Percentiles rank a stretch among this genome's conserved stretches.
Conservation (phyloP, 331 rosid genomes). For the Cydonia oblonga region DNA sequence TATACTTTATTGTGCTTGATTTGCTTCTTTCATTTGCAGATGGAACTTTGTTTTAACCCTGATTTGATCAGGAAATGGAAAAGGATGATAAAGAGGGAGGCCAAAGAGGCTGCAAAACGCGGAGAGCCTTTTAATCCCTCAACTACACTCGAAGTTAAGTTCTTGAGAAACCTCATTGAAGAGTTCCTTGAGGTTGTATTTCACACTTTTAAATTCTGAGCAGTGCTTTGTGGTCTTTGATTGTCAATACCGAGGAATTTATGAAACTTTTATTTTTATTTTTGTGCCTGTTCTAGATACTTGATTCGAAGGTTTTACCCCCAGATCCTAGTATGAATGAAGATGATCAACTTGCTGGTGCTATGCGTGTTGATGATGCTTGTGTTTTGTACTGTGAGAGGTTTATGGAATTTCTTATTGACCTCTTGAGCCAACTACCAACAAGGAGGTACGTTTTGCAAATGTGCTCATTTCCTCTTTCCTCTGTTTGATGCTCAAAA, state of each 20-base stretch:
- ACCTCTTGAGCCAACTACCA: constrained; percentile 92
- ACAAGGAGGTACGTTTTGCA: constrained; percentile 60
- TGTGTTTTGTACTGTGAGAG: constrained; percentile 90
- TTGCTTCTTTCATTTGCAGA: constrained; percentile 32
- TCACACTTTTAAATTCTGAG: background rate
- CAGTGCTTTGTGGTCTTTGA: background rate
- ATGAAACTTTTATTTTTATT: background rate
- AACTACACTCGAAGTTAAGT: constrained; percentile 58
- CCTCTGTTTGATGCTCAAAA: background rate
- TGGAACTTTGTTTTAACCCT: constrained; percentile 83
- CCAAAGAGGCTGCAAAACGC: constrained; percentile 54
- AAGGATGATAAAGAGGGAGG: constrained; percentile 63
- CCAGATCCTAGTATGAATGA: constrained; percentile 27
- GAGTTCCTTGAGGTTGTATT: constrained; percentile 75
- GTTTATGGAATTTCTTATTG: constrained; percentile 95
- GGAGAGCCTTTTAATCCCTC: constrained; percentile 52
- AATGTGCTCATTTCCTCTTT: background rate
- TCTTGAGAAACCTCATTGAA: constrained; percentile 67
- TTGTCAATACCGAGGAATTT: background rate
- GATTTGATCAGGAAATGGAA: constrained; percentile 91
- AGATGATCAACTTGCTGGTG: constrained; percentile 31
- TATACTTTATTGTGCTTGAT: constrained; percentile 11
- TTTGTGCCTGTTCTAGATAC: constrained; percentile 36
- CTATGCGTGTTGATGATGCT: constrained; percentile 48
- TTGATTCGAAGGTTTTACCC: constrained; percentile 58